Evolutionary conservation across 129 eudicot genomes (phyloP).

Genomic region (carrot (Daucus carota)): DNA sequence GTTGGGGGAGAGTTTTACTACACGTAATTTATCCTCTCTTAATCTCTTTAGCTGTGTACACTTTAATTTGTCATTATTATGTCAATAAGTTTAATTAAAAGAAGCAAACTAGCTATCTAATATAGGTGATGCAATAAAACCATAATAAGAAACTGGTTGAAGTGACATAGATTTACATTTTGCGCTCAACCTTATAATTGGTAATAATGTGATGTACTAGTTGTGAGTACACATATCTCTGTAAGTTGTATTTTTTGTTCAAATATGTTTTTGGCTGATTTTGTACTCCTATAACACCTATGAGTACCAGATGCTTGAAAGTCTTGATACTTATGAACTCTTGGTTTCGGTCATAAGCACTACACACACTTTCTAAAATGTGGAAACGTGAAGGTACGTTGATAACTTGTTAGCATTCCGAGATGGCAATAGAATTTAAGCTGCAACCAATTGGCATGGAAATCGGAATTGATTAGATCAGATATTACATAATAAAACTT

Average conservation of each 20-base stretch:
- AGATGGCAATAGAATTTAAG: background rate
- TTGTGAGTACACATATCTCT: background rate
- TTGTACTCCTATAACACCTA: background rate
- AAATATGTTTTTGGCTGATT: background rate
- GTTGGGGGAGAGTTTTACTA: constrained; percentile 42
- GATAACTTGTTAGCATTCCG: background rate
- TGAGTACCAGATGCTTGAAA: background rate
- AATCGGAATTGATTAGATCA: background rate
- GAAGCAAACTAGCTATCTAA: background rate
- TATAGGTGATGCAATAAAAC: background rate
- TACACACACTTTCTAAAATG: background rate
- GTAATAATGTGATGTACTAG: background rate
- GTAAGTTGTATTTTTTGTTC: background rate
- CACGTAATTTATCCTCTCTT: constrained; percentile 34
- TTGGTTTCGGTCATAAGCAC: background rate
- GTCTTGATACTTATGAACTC: background rate
- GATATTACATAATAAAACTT: background rate
- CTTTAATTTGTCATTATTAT: background rate
- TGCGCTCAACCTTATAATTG: background rate
- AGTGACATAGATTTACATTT: background rate
- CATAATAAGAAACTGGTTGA: background rate
- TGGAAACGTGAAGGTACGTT: background rate
- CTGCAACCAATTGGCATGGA: background rate
- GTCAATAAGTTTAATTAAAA: background rate
- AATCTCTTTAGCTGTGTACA: background rate